These are phyloP conservation scores for Crucihimalaya himalaica DNA, from an alignment of 345 rosid genomes.

Conservation along the genomic window DNA sequence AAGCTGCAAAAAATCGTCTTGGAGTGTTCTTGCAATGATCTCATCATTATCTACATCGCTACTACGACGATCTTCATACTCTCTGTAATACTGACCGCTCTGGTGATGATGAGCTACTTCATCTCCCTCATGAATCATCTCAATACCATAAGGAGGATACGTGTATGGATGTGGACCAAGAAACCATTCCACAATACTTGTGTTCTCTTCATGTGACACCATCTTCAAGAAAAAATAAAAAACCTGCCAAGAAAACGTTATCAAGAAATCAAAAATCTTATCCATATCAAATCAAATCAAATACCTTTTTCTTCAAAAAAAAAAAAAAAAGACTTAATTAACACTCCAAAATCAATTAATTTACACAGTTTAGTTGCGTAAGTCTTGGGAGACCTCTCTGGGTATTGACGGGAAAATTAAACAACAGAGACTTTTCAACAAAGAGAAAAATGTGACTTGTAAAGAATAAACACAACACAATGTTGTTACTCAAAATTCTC, in stretches of 20 bases:
- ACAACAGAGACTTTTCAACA: constrained; percentile 40
- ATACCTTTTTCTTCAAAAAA: neutral
- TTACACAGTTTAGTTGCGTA: constrained; percentile 6
- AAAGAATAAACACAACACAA: constrained; percentile 17
- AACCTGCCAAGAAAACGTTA: neutral
- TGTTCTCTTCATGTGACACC: constrained; percentile 45
- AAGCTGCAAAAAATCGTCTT: constrained; percentile 84
- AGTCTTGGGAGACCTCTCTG: constrained; percentile 8
- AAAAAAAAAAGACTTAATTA: neutral
- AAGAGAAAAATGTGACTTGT: constrained; percentile 28
- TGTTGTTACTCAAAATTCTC: constrained; percentile 13
- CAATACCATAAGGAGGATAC: constrained; percentile 57
- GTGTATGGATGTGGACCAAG: constrained; percentile 54
- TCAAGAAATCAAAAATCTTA: constrained; percentile 12
- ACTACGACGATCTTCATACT: constrained; percentile 50
- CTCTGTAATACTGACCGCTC: constrained; percentile 47
- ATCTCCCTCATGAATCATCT: constrained; percentile 42
- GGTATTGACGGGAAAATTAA: constrained; percentile 17
- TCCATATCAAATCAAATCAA: constrained; percentile 19
- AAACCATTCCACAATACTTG: constrained; percentile 59
- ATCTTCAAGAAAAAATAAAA: neutral
- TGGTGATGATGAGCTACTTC: constrained; percentile 30
- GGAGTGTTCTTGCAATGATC: constrained; percentile 78
- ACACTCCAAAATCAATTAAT: neutral
- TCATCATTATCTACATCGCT: constrained; percentile 77